Base-by-base conservation (phyloP, 2,329 filamentous ascomycete genomes). In the Aureobasidium lini region DNA sequence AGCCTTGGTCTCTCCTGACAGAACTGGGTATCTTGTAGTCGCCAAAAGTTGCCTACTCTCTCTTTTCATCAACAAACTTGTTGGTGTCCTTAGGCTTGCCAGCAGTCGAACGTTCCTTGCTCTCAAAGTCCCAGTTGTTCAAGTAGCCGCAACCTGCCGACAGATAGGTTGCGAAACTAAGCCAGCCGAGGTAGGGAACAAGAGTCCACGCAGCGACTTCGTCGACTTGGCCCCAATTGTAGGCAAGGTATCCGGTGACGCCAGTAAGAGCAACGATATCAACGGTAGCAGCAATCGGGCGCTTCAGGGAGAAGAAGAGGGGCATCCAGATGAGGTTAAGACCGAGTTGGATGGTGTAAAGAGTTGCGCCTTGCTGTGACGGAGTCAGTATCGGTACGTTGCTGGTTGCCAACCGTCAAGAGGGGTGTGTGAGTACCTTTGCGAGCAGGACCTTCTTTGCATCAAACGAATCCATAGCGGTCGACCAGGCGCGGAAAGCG, bases 291-390 rank as follows among this genome's bases (percentile, higher is more conserved):
- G 84, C 83, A 56, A 87, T 79, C 1, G 91, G 90, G 15, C 84
- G 83, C 64, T 86, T 85, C 53, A 87, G 70, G n/a, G 83, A 81
- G 70, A 96, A 96, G 81, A 96, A 96, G 10, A 96, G 81, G 11
- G 93, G 93, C 83, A 91, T 96, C 90, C 90, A 97, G 57, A 87
- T 73, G 32, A 95, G 78, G 72, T 96, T 96, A 54, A 96, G 79
- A 10, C 81, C 88, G 6, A 96, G 84, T 75, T 96, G 92, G 61
- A 91, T 79, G 2, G 88, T 89, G 77, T 96, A 96, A 32, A 96
- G 80, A 0, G 87, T 89, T 60, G 89, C 86, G 65, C 86, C 87
- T 64, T 84, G 75, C 73, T 75, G 59, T 32, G 39, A 57, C 23
- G 15, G 50, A 47, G 43, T 49, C 11, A 42, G 31, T 39, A 39